Base-by-base conservation (phyloP, 768 basidiomycete species). In the Infundibulicybe gibba region DNA sequence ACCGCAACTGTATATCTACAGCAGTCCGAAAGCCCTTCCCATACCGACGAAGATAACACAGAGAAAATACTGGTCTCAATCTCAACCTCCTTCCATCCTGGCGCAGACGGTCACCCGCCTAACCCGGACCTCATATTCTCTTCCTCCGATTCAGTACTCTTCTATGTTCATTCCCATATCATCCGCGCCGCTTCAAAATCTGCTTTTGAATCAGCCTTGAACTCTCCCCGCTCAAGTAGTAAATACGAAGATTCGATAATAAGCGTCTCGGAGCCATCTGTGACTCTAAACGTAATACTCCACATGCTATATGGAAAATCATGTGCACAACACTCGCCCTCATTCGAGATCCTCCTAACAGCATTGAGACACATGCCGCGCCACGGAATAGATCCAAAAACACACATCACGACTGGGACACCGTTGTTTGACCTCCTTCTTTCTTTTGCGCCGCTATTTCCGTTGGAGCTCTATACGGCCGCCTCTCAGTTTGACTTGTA, bases 111-210 rank as follows among this genome's bases (percentile, higher is more conserved):
- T 5, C 45, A 55, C 32, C 32, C 49, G 16, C 31, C 43, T 10
- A 47, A 40, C 4, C 54, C 61, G 1, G 60, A 64, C 38, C 54
- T 58, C 3, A 66, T 81, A 49, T 53, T 83, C 32, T 58, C 76
- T 40, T 78, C 82, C 5, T 70, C 77, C 33, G 84, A 86, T 51
- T 70, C 72, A 0, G 79, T 85, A 31, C 75, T 83, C 53, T 86
- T 86, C 67, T 83, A 84, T 50, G 74, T 76, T 5, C 75, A 83
- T 58, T 55, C 65, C 0, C 55, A 67, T 5, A 57, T 69, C 30
- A 56, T 86, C 32, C 60, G 75, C 32, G 43, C 55, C 17, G 65
- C 61, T 5, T 84, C 81, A 25, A 57, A 57, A 17, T 80, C 77
- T 42, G 65, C 62, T 17, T 81, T 83, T 62, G 57, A 68, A 40